Evolutionary conservation across 306 rosid genomes (phyloP), one percentile per base, ranked within the genome.

Genomic region (Castanopsis chinensis): DNA sequence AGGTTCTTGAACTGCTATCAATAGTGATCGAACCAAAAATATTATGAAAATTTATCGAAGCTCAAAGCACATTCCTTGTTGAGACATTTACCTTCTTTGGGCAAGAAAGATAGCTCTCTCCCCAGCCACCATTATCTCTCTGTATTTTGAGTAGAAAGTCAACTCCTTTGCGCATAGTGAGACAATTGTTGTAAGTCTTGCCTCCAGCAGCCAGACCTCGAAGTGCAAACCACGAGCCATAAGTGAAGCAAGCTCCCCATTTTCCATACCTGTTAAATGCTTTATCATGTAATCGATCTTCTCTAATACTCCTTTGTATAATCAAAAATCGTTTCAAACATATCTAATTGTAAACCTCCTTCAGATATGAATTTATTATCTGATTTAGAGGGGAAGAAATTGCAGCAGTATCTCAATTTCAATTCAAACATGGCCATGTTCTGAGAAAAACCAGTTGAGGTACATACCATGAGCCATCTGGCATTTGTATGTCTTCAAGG

Each of bases 41-140:
- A 8, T 41, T 41, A 41, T 41, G 49, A 41, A 8, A 41, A 41
- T 41, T 41, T 41, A 7, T 41, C 49, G 35, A 32, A 32, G 35
- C 35, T 32, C 33, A 32, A 41, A 41, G 45, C 45, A 8, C 45
- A 41, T 41, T 41, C 45, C 45, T 0, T 20, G 28, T 20, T 3
- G 3, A 17, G 7, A 67, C 14, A 6, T 19, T 5, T 53, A 89
- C 92, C 88, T 87, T 85, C 75, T 78, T 68, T 0, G 89, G 90
- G 54, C 91, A 69, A 43, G 91, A 92, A 56, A 87, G 83, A 71
- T 88, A 87, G 41, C 94, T 88, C 72, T 92, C 97, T 6, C 89
- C 94, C 97, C 97, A 92, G 0, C 97, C 97, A 55, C 97, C 97
- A n/a, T 92, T 82, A 0, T 86, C 82, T 32, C 79, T 82, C 20